Conservation (phyloP, 2,329 filamentous ascomycete genomes). For the Sordariomycetes sp. region DNA sequence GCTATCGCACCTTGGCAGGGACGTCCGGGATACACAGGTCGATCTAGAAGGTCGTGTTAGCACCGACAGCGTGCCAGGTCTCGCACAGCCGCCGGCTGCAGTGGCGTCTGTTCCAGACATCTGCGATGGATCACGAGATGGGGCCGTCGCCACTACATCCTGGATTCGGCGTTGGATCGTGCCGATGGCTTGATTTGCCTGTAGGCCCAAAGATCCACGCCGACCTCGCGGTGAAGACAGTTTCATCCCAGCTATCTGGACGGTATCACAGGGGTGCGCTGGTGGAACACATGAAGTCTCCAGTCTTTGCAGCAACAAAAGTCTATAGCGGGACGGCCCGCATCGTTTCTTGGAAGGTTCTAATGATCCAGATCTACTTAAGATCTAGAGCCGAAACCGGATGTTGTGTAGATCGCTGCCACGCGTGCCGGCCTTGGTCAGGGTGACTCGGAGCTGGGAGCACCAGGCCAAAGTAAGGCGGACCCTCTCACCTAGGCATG, state of each 20-base stretch:
- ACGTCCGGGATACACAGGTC: not conserved
- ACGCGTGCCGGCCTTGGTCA: not conserved
- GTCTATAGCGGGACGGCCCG: not conserved
- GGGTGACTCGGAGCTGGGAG: not conserved
- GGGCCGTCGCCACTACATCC: not conserved
- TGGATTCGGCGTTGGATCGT: not conserved
- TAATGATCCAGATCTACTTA: not conserved
- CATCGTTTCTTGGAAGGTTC: not conserved
- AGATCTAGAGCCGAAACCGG: not conserved
- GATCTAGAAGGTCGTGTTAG: not conserved
- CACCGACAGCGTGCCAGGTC: not conserved
- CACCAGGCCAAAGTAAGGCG: not conserved
- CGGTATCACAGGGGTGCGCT: not conserved
- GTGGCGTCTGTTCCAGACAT: not conserved
- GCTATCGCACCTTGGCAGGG: not conserved
- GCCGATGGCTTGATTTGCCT: not conserved
- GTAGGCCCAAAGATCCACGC: not conserved
- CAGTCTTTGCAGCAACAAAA: not conserved
- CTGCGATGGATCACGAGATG: not conserved
- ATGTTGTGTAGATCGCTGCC: not conserved
- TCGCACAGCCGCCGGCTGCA: not conserved
- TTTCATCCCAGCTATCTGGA: not conserved
- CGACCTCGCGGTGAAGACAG: not conserved
- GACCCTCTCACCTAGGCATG: not conserved
- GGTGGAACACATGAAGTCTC: not conserved